These are phyloP conservation scores for Auriscalpium vulgare DNA, from an alignment of 768 basidiomycete species.

Conservation along the genomic window DNA sequence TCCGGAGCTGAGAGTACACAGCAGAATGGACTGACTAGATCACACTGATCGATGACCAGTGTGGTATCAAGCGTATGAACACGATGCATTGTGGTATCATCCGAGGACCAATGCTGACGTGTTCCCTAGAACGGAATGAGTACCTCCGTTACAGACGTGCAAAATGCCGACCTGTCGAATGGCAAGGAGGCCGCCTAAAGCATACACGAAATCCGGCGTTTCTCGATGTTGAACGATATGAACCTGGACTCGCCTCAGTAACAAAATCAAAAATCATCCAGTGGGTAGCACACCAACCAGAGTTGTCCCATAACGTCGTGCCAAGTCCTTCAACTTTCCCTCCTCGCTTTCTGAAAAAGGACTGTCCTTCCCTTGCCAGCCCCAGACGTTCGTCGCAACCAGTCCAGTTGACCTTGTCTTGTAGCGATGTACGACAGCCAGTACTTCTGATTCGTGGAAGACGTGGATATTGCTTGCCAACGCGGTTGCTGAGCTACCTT, in stretches of 20 bases:
- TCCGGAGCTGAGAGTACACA: not conserved
- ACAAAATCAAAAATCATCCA: not conserved
- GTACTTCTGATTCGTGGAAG: conserved; percentile 69
- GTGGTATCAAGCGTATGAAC: conserved; percentile 44
- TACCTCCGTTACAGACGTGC: not conserved
- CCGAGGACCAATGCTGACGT: conserved; percentile 65
- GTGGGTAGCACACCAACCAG: conserved; percentile 35
- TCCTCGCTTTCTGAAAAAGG: conserved; percentile 51
- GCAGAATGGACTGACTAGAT: conserved; percentile 43
- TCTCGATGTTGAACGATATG: conserved; percentile 55
- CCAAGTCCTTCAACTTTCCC: conserved; percentile 60
- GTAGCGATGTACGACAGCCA: conserved; percentile 60
- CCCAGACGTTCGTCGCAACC: conserved; percentile 65
- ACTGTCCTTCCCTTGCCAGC: conserved; percentile 59
- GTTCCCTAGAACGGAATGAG: conserved; percentile 40
- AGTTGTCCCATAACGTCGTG: conserved; percentile 62
- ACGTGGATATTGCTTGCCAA: conserved; percentile 40
- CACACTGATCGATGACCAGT: conserved; percentile 62
- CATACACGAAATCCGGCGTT: conserved; percentile 49
- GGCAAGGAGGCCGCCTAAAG: conserved; percentile 64
- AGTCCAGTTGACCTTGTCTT: conserved; percentile 61
- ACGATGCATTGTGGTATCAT: conserved; percentile 79
- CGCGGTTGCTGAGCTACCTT: conserved; percentile 39
- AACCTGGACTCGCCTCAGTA: conserved; percentile 15
- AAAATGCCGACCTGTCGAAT: conserved; percentile 58